Evolutionary conservation across 73 alveolate species (phyloP).

Genomic region (Tetrahymena thermophila): DNA sequence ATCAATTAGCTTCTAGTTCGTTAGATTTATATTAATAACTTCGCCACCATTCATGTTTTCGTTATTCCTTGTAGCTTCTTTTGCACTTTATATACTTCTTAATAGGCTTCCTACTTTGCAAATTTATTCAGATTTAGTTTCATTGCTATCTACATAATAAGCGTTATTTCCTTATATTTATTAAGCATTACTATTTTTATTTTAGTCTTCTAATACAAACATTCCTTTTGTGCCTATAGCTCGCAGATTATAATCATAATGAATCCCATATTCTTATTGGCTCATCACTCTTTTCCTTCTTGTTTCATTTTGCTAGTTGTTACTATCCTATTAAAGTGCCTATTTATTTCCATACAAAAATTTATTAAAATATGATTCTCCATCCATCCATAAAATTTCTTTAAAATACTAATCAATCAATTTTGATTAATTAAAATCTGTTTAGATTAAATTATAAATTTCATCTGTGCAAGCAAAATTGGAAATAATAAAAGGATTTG

Average conservation of each 20-base stretch:
- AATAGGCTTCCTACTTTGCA: neutral
- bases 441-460: neutral
- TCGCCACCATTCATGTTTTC: neutral
- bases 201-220: neutral
- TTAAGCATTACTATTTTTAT: neutral
- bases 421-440: neutral
- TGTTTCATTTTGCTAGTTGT: neutral
- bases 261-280: neutral
- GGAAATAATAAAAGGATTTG: neutral
- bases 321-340: neutral
- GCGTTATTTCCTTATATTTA: neutral
- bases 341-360: neutral
- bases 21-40: neutral
- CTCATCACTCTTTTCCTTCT: neutral
- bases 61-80: neutral
- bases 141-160: neutral
- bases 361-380: neutral
- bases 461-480: neutral
- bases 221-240: neutral
- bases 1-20: neutral
- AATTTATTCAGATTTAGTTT: neutral
- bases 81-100: neutral
- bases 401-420: neutral
- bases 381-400: neutral
- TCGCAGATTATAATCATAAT: neutral